A percentile compares a stretch with the other conserved stretches of the same genome.
These are phyloP conservation scores for Pelargonium citronellum DNA, from an alignment of 441 rosid genomes.

Conservation along the genomic window DNA sequence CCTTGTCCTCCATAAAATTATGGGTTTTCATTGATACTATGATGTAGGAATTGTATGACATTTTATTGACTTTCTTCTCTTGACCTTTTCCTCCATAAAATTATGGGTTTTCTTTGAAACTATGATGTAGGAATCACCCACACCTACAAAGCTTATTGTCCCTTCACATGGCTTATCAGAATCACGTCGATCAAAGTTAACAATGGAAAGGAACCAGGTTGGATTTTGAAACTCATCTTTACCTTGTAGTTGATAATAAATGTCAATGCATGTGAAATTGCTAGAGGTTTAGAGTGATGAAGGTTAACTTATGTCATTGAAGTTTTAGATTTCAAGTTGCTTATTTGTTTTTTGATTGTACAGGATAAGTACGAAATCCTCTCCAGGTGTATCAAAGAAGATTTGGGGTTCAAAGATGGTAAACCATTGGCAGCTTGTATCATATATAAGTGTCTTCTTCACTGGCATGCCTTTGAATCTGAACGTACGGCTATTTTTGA, in stretches of 20 bases:
- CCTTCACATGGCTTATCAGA: conserved; percentile 75
- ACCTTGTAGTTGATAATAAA: not conserved
- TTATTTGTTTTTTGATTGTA: conserved; percentile 17
- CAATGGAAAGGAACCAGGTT: conserved; percentile 85
- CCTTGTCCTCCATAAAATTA: conserved; percentile 8
- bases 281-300: conserved; percentile 8
- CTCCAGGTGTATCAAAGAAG: conserved; percentile 79
- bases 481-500: conserved; percentile 89
- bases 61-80: not conserved
- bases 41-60: conserved; percentile 46
- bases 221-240: conserved; percentile 1
- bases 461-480: conserved; percentile 95
- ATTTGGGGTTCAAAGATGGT: conserved; percentile 67
- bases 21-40: conserved; percentile 11
- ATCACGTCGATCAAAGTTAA: conserved; percentile 69
- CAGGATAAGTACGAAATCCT: conserved; percentile 92
- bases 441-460: conserved; percentile 81
- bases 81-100: conserved; percentile 4
- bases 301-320: not conserved
- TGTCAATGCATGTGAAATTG: not conserved
- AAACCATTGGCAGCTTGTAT: conserved; percentile 92
- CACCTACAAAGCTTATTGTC: conserved; percentile 70
- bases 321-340: conserved; percentile 7
- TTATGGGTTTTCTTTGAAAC: conserved; percentile 8
- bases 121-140: conserved; percentile 73